These are phyloP conservation scores for Chalciporus piperatoides DNA, from an alignment of 1,284 basidiomycete genomes.

Conservation along the genomic window DNA sequence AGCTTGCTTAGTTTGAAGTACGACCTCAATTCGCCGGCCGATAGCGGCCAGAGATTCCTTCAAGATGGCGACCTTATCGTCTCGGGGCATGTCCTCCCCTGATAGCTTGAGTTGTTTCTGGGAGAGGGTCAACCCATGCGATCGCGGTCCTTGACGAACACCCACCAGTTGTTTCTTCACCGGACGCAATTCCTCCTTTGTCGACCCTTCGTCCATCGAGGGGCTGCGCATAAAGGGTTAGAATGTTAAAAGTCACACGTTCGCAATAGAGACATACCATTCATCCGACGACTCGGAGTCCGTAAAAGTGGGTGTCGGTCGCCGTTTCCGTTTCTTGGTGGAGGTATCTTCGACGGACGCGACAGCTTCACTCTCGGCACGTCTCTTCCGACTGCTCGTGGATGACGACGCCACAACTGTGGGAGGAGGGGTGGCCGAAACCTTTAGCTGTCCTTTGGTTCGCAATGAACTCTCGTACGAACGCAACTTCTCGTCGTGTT, in stretches of 20 bases:
- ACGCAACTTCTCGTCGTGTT: slow-evolving; percentile 89
- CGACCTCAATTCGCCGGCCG: slow-evolving; percentile 86
- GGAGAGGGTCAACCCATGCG: slow-evolving; percentile 10
- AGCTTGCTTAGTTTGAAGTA: slow-evolving; percentile 73
- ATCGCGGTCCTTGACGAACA: slow-evolving; percentile 12
- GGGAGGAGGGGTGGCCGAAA: slow-evolving; percentile 68
- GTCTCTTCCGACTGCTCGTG: slow-evolving; percentile 56
- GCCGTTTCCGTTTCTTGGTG: slow-evolving; percentile 74
- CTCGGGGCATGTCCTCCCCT: slow-evolving; percentile 87
- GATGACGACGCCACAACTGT: slow-evolving; percentile 62
- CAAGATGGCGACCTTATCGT: slow-evolving; percentile 92
- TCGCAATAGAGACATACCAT: slow-evolving; percentile 53
- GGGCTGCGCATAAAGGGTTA: slow-evolving; percentile 47
- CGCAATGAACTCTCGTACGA: slow-evolving; percentile 74
- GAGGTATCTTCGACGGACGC: slow-evolving; percentile 70
- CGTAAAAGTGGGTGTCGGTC: slow-evolving; percentile 88
- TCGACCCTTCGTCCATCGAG: slow-evolving; percentile 93
- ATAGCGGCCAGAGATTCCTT: slow-evolving; percentile 96
- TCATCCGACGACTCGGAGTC: slow-evolving; percentile 87
- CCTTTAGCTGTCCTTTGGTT: slow-evolving; percentile 60
- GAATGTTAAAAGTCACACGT: neutral
- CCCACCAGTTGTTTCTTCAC: slow-evolving; percentile 94
- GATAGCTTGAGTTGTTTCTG: slow-evolving; percentile 93
- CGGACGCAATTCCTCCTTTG: slow-evolving; percentile 94
- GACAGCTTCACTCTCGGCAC: slow-evolving; percentile 79